Base-by-base conservation (phyloP, 768 basidiomycete species). In the Termitomyces sp. region DNA sequence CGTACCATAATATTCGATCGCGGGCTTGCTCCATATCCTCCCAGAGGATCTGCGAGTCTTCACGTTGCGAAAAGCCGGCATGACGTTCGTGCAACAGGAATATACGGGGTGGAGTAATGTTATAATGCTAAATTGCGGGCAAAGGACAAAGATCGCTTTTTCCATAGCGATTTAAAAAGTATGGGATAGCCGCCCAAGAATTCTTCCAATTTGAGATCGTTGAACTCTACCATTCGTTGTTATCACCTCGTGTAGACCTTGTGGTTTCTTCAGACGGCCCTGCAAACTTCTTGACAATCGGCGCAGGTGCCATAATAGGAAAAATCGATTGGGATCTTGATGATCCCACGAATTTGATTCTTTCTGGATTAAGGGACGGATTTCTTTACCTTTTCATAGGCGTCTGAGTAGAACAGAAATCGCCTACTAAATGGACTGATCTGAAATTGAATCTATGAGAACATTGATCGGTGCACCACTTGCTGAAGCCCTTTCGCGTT, bases 231-330 rank as follows among this genome's bases (percentile, higher is more conserved):
- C 57, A 54, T 61, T 62, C 59, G 59, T 62, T 71, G 68, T 62
- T 67, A 65, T 70, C 69, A 71, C 71, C 64, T 71, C 66, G 61
- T 66, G 63, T 62, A 60, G 43, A 61, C 66, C 67, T 66, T 68
- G 63, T 67, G 68, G 66, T 52, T 43, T 26, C 40, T 43, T 32
- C n/a, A n/a, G 55, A 49, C 46, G 24, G 14, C 52, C 51, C 45
- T 58, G 45, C 40, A 44, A 26, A 44, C 16, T 52, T 57, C 62
- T 62, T 63, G 60, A 64, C 57, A 57, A 52, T 33, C 53, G 50
- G 33, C 18, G 55, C 30, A 22, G 26, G 16, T 30, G 22, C 22
- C 55, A 45, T 13, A 56, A 57, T 61, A 33, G 46, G 55, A 60
- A 48, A 54, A 26, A 33, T 26, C 28, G 64, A 62, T 65, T 55